These are phyloP conservation scores for Teratosphaeria gauchensis DNA, from an alignment of 2,329 filamentous ascomycete species.

Conservation along the genomic window DNA sequence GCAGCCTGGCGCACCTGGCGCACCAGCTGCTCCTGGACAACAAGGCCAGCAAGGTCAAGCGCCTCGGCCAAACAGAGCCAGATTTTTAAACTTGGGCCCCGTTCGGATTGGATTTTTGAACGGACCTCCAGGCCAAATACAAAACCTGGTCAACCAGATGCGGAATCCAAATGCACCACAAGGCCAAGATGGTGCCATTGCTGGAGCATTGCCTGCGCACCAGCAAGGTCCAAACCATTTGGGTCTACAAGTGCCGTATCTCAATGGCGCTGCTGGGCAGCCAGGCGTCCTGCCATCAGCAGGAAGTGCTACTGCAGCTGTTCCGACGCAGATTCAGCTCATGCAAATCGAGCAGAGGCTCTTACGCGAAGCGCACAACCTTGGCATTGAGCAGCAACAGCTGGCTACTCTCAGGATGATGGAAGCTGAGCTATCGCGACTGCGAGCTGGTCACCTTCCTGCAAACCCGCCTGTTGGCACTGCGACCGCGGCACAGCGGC, in stretches of 20 bases:
- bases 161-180: constrained; percentile 12
- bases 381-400: constrained; percentile 58
- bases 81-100: constrained; percentile 62
- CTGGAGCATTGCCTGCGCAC: constrained; percentile 13
- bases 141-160: constrained; percentile 32
- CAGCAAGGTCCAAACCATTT: constrained; percentile 28
- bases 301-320: constrained; percentile 3
- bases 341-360: constrained; percentile 59
- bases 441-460: constrained; percentile 39
- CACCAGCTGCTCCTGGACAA: background rate
- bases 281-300: constrained; percentile 1
- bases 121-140: constrained; percentile 38
- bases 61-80: constrained; percentile 30
- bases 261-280: constrained; percentile 6
- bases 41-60: constrained; percentile 24
- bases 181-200: constrained; percentile 2
- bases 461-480: constrained; percentile 11
- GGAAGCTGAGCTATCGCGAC: constrained; percentile 55
- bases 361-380: constrained; percentile 53
- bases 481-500: constrained; percentile 6
- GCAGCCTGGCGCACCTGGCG: constrained; percentile 4
- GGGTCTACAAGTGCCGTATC: constrained; percentile 17
- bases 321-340: constrained; percentile 50
- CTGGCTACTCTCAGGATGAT: constrained; percentile 58
- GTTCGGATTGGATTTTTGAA: constrained; percentile 61